These are phyloP conservation scores for Pinus tabuliformis DNA, from an alignment of 75 land plant species.

Conservation along the genomic window DNA sequence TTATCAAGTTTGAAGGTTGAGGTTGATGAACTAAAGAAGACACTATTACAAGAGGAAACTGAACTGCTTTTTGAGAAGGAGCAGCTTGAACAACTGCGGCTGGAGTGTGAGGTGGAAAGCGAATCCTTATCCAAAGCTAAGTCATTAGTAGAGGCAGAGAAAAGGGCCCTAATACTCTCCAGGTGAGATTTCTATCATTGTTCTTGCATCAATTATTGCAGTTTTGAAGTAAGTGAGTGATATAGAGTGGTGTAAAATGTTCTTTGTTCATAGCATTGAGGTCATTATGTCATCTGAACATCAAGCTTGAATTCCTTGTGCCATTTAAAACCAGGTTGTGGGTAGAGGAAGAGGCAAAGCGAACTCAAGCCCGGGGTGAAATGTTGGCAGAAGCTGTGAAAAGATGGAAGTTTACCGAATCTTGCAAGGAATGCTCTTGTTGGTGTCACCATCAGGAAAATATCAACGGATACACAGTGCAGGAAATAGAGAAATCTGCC, in stretches of 20 bases:
- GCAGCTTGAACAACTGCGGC: constrained; percentile 23
- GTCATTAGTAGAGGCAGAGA: constrained; percentile 71
- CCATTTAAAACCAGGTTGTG: constrained; percentile 43
- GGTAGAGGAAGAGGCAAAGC: constrained; percentile 85
- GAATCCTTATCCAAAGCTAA: constrained; percentile 47
- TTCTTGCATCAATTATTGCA: neutral
- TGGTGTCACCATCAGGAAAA: constrained; percentile 3
- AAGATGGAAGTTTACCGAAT: constrained; percentile 40
- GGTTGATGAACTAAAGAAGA: constrained; percentile 50
- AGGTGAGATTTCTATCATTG: constrained; percentile 46
- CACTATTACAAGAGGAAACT: constrained; percentile 36
- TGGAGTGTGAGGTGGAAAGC: constrained; percentile 30
- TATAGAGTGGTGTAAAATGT: neutral
- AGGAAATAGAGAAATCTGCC: neutral
- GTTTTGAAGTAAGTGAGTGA: neutral
- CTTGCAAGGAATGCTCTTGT: constrained; percentile 5
- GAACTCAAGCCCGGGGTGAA: constrained; percentile 52
- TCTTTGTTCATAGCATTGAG: constrained; percentile 5
- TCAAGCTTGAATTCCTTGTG: neutral
- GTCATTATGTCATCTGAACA: neutral
- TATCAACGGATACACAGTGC: neutral
- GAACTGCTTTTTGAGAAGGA: constrained; percentile 35
- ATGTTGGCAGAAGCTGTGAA: constrained; percentile 67
- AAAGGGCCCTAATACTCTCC: constrained; percentile 65
- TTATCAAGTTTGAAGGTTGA: constrained; percentile 44